phyloP scores from a whole-genome alignment of 2,329 filamentous ascomycete genomes.

The Dactylella cylindrospora region DNA sequence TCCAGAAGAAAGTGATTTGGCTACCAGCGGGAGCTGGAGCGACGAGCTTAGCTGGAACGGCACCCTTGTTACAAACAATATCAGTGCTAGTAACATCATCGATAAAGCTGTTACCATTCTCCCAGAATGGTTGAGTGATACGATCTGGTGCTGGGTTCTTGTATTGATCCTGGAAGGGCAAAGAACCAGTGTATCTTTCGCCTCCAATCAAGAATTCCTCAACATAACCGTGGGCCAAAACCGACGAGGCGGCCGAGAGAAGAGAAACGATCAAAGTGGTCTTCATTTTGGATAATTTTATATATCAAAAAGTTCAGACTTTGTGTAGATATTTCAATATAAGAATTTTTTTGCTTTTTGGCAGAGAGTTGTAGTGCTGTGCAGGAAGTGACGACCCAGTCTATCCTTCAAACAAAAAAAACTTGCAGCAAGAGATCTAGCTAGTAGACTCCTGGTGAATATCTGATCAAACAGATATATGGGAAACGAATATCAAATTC shows the following conservation, averaged over 20 bases:
- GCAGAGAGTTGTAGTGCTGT: slow-evolving; percentile 19
- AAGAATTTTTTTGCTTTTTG: no score
- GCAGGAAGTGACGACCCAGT: slow-evolving; percentile 34
- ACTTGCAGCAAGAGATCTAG: slow-evolving; percentile 24
- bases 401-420: slow-evolving; percentile 8
- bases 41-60: slow-evolving; percentile 53
- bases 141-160: slow-evolving; percentile 45
- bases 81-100: slow-evolving; percentile 53
- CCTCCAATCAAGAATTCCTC: slow-evolving; percentile 45
- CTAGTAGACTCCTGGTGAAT: slow-evolving; percentile 35
- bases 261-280: slow-evolving; percentile 44
- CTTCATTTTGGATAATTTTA: slow-evolving; percentile 45
- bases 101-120: slow-evolving; percentile 55
- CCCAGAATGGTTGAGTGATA: slow-evolving; percentile 49
- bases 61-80: slow-evolving; percentile 58
- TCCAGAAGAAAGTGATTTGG: slow-evolving; percentile 57
- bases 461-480: slow-evolving; percentile 39
- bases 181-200: slow-evolving; percentile 43
- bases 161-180: slow-evolving; percentile 47
- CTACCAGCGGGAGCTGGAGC: slow-evolving; percentile 56
- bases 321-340: slow-evolving; percentile 8
- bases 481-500: slow-evolving; percentile 43
- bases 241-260: slow-evolving; percentile 43
- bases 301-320: background rate
- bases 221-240: slow-evolving; percentile 46